Percentiles rank a stretch among this genome's conserved stretches.
Evolutionary conservation across 1,139 yeast genomes (phyloP).

Genomic region (Lodderomyces elongisporus): DNA sequence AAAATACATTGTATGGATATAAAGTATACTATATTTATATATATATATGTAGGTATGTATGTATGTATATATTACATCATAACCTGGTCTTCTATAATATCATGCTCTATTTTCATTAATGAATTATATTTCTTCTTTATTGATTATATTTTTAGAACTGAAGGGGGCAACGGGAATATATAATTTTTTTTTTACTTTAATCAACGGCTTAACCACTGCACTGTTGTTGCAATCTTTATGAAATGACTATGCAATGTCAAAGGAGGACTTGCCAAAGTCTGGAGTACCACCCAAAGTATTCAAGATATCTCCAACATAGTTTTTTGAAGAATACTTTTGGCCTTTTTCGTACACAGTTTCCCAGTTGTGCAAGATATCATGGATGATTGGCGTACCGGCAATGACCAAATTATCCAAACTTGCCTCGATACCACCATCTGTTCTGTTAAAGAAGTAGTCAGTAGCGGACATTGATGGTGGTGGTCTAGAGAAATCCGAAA

Average conservation of each 20-base stretch:
- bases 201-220: too few relatives aligned
- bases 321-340: slow-evolving; percentile 36
- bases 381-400: slow-evolving; percentile 53
- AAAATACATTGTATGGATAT: too few relatives aligned
- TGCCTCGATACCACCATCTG: slow-evolving; percentile 50
- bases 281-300: slow-evolving; percentile 45
- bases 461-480: slow-evolving; percentile 46
- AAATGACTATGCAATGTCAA: slow-evolving; percentile 19
- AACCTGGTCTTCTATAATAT: too few relatives aligned
- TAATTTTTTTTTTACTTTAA: too few relatives aligned
- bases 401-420: slow-evolving; percentile 48
- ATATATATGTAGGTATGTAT: too few relatives aligned
- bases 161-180: too few relatives aligned
- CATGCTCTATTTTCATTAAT: too few relatives aligned
- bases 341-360: slow-evolving; percentile 37
- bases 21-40: too few relatives aligned
- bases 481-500: slow-evolving; percentile 58
- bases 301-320: slow-evolving; percentile 58
- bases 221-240: too few relatives aligned
- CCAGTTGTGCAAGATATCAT: slow-evolving; percentile 53
- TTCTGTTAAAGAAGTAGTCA: slow-evolving; percentile 45
- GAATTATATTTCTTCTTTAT: too few relatives aligned
- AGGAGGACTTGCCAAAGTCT: slow-evolving; percentile 22
- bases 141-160: too few relatives aligned
- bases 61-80: too few relatives aligned